Evolutionary conservation across 148 eudicot species (phyloP).

Genomic region (Rhododendron molle): DNA sequence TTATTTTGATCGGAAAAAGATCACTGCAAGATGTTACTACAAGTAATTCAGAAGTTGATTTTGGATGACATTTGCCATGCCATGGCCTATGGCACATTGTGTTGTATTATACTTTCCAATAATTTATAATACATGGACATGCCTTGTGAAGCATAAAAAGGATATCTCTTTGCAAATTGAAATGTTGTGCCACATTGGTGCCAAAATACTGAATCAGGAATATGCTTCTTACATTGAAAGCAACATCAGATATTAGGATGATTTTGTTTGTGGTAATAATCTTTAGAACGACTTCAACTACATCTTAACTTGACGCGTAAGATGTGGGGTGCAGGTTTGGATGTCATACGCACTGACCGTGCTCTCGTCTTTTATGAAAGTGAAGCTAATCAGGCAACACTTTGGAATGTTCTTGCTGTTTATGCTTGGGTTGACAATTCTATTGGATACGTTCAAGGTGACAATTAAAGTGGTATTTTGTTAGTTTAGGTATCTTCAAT

Average conservation of each 20-base stretch:
- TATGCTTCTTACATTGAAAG: not conserved
- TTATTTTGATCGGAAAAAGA: too few relatives aligned
- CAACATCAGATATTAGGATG: not conserved
- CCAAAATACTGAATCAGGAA: conserved; percentile 1
- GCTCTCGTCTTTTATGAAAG: conserved; percentile 73
- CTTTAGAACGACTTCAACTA: not conserved
- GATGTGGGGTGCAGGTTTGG: conserved; percentile 55
- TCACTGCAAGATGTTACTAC: not conserved
- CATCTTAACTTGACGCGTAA: not conserved
- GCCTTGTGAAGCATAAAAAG: not conserved
- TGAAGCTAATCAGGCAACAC: conserved; percentile 80
- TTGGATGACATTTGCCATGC: not conserved
- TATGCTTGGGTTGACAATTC: conserved; percentile 87
- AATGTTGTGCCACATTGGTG: conserved; percentile 1
- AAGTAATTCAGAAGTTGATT: not conserved
- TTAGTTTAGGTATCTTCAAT: not conserved
- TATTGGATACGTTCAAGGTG: conserved; percentile 94
- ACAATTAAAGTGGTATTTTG: not conserved
- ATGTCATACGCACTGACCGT: conserved; percentile 91
- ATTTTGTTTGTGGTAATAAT: not conserved
- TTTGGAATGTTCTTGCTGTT: conserved; percentile 79
- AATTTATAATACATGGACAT: not conserved
- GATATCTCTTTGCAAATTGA: not conserved
- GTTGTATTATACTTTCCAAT: not conserved
- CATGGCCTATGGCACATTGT: not conserved